Evolutionary conservation across 176 grass and related monocot genomes (phyloP), one percentile per base, ranked within the genome.

Genomic region (Eleusine indica): DNA sequence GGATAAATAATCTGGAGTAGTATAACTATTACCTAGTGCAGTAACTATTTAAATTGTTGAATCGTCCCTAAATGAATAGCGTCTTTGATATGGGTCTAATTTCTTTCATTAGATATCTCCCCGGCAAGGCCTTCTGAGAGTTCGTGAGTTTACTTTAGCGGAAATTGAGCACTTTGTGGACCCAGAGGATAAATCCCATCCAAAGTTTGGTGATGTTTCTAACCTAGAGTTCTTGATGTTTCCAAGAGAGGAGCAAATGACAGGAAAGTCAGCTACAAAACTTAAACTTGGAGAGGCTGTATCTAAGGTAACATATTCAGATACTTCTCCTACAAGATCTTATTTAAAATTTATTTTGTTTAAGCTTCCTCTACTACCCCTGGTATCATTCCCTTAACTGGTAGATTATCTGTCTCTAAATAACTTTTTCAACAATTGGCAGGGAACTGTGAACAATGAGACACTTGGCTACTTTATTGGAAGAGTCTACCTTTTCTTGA

Each of bases 121-220:
- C 14, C 92, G 95, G 56, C 95, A 94, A 94, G 95, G 95, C 46
- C 95, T 97, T 88, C 63, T 97, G 52, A 87, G 95, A 87, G 95
- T 94, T 28, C 92, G 95, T 28, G 95, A 97, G 68, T 97, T 97
- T 67, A 97, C 95, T 43, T 74, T 97, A 64, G 95, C 90, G 1
- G 95, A 97, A 80, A 97, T 97, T 80, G 95, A 97, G 86, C 95
- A 94, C 73, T 97, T 97, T 86, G 92, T 97, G 71, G 95, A 97
- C 75, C 95, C 95, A 58, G 92, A 97, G 82, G 95, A 98, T 48
- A 98, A 98, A 76, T 98, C 95, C 19, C 95, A 98, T 66, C 92
- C 90, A 70, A 98, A 93, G 76, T 98, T 98, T 76, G 63, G 66
- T 88, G 90, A 98, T 78, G 87, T 97, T 91, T 77, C 92, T 66